These are phyloP conservation scores for Cudoniella acicularis DNA, from an alignment of 495 filamentous ascomycete genomes.

Conservation along the genomic window DNA sequence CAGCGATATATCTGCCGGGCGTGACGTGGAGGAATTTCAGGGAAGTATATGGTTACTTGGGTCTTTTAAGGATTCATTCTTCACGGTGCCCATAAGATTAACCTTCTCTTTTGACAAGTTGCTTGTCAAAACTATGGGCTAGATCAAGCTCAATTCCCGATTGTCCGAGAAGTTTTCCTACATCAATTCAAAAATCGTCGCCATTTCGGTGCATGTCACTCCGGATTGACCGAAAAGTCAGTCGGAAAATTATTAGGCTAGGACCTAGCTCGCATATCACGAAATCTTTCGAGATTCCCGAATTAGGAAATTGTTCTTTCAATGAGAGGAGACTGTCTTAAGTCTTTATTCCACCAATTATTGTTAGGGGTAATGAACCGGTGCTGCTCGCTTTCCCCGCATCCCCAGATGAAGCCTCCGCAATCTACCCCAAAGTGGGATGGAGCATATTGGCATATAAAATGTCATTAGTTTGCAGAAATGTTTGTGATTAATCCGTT, in stretches of 20 bases:
- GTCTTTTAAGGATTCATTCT: too few species aligned
- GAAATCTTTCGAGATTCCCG: too few species aligned
- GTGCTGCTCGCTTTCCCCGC: neutral
- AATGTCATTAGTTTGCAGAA: neutral
- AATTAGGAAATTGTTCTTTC: too few species aligned
- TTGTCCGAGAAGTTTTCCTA: too few species aligned
- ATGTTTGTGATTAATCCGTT: neutral
- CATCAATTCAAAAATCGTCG: neutral
- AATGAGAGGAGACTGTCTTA: neutral
- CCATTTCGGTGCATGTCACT: neutral
- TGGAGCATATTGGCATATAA: neutral
- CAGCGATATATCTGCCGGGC: too few species aligned
- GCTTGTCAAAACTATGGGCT: too few species aligned
- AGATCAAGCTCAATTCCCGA: too few species aligned
- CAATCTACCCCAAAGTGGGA: neutral
- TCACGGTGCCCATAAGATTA: too few species aligned
- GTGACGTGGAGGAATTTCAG: too few species aligned
- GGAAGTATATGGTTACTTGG: too few species aligned
- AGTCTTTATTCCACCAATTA: neutral
- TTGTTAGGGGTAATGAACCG: neutral
- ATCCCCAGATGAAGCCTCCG: neutral
- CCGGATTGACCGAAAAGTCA: neutral
- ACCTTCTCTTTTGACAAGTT: too few species aligned
- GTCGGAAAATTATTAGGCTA: neutral
- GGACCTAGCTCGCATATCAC: neutral